phyloP scores from a whole-genome alignment of 345 rosid genomes.

The Rubroshorea leprosula region DNA sequence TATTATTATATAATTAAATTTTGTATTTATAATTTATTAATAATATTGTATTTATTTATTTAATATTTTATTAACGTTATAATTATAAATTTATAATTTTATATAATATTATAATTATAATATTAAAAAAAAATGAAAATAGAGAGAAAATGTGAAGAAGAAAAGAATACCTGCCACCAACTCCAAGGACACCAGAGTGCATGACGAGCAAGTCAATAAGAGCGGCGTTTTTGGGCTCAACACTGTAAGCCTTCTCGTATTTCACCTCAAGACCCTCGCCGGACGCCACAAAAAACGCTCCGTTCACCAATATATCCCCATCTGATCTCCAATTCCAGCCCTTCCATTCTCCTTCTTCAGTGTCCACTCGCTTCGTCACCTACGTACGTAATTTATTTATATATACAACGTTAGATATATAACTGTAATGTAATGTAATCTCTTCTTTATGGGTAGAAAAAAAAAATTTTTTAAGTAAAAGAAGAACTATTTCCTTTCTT shows the following conservation, averaged over 20 bases:
- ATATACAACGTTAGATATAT: too few species aligned
- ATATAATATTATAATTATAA: too few species aligned
- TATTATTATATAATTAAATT: too few species aligned
- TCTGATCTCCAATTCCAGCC: slow-evolving; percentile 97
- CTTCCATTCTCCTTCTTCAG: slow-evolving; percentile 64
- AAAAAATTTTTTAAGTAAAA: too few species aligned
- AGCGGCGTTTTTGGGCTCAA: slow-evolving; percentile 81
- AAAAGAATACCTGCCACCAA: slow-evolving; percentile 56
- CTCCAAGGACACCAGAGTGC: slow-evolving; percentile 75
- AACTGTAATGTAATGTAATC: too few species aligned
- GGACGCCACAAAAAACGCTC: slow-evolving; percentile 84
- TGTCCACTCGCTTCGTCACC: slow-evolving; percentile 92
- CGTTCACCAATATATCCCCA: slow-evolving; percentile 83
- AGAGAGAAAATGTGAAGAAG: neutral
- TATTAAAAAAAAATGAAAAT: too few species aligned
- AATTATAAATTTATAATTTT: too few species aligned
- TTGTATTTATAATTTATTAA: too few species aligned
- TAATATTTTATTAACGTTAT: too few species aligned
- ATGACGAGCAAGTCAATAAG: slow-evolving; percentile 52
- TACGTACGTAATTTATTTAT: too few species aligned
- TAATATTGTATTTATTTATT: too few species aligned
- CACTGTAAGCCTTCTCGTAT: slow-evolving; percentile 84
- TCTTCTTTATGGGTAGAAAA: too few species aligned
- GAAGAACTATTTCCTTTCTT: neutral
- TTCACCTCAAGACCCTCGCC: slow-evolving; percentile 65